Evolutionary conservation across 1,139 yeast genomes (phyloP), one percentile per base, ranked within the genome.

Genomic region (Taiozyma sp.): DNA sequence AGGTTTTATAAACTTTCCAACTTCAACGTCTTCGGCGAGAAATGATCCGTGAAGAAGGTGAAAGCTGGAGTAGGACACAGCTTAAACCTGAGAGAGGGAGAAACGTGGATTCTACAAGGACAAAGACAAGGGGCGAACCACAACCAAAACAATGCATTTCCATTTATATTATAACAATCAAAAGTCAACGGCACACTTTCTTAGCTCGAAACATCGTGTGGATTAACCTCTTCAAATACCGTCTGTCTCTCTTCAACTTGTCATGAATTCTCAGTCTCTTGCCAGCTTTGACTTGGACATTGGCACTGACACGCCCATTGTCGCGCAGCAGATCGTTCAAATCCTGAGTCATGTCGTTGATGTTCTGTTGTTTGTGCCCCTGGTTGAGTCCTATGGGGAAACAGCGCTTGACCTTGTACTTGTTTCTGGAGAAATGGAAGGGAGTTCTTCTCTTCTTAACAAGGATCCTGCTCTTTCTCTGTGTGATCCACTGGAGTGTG

Each of bases 391-490:
- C 40, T 45, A 43, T 45, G 52, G 28, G 46, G 47, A 51, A 44
- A 41, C 47, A 49, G 12, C 14, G 45, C 43, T 59, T 59, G 7
- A 61, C 59, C 30, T 58, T 61, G 46, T 59, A 62, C 43, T 54
- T 51, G 27, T 60, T 49, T 4, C 57, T 52, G 3, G 57, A 38
- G 23, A 58, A 46, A 36, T 58, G 64, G 48, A 62, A 58, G 5
- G 63, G 64, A 10, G 54, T 56, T 43, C 55, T 51, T 28, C 64
- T 48, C 39, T 45, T 56, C 41, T 52, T 57, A 41, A 59, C 48
- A 19, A 55, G 43, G 14, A 60, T 45, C 19, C 50, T 45, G 8
- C 42, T 48, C 8, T 46, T 41, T 9, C 48, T 48, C 8, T 43
- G 48, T 43, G 49, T 48, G 36, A 61, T 47, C 43, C 54, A 59